These are phyloP conservation scores for Monosporascus sp. DNA, from an alignment of 2,329 filamentous ascomycete genomes.

Conservation along the genomic window DNA sequence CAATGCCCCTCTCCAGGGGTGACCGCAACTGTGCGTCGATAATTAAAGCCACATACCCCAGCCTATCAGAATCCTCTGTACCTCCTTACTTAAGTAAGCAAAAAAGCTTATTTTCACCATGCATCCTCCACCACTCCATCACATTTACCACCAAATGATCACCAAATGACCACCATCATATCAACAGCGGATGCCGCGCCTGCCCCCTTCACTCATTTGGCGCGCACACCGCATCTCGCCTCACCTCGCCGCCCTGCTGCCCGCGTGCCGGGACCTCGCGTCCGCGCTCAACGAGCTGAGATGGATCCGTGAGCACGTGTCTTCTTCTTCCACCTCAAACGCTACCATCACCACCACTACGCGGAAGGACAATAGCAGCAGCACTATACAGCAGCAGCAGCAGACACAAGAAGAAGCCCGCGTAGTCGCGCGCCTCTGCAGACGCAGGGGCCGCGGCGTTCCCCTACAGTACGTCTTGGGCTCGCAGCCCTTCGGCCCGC, in stretches of 20 bases:
- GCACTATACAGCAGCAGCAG: not conserved
- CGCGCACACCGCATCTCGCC: conserved; percentile 49
- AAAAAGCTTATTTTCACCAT: too few relatives aligned
- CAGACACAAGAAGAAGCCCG: not conserved
- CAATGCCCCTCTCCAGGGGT: too few relatives aligned
- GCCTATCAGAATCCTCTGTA: too few relatives aligned
- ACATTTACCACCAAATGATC: not conserved
- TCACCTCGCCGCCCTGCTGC: conserved; percentile 56
- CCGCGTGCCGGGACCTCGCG: conserved; percentile 55
- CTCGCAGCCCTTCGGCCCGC: conserved; percentile 77
- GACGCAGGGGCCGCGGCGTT: conserved; percentile 51
- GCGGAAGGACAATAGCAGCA: not conserved
- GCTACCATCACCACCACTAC: not conserved
- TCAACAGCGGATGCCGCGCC: conserved; percentile 51
- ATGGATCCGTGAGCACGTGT: conserved; percentile 63
- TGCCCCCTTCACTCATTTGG: conserved; percentile 52
- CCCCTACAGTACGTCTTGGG: conserved; percentile 90
- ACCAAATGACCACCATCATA: not conserved
- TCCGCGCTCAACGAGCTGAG: conserved; percentile 64
- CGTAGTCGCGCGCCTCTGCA: conserved; percentile 38
- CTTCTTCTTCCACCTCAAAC: conserved; percentile 6
- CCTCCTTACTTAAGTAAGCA: too few relatives aligned
- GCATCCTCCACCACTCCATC: not conserved
- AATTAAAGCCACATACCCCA: too few relatives aligned
- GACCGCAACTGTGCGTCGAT: too few relatives aligned